A percentile compares a stretch with the other conserved stretches of the same genome.
Evolutionary conservation across 2,329 filamentous ascomycete species (phyloP).

Genomic region (Calonectria montana): DNA sequence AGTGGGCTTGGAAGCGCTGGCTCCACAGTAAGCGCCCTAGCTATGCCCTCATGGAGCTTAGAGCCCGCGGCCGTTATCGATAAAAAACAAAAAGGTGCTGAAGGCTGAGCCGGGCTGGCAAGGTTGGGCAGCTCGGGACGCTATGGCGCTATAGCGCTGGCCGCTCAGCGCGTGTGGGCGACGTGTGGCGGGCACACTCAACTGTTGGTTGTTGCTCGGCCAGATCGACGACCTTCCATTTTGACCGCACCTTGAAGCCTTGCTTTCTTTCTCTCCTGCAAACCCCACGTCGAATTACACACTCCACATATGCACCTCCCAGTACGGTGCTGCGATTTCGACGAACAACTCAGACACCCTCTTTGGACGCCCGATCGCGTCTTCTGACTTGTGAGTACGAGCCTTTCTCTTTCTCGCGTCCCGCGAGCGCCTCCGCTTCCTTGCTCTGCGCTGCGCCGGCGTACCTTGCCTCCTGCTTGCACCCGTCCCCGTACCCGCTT

Average conservation of each 20-base stretch:
- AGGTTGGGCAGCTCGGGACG: constrained; percentile 8
- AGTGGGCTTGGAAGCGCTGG: not conserved
- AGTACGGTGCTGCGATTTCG: constrained; percentile 39
- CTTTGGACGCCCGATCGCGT: constrained; percentile 29
- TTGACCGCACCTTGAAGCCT: constrained; percentile 31
- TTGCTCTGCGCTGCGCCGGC: constrained; percentile 8
- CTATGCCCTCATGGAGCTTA: constrained; percentile 8
- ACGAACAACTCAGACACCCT: constrained; percentile 49
- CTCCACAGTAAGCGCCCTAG: constrained; percentile 4
- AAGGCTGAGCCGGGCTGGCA: constrained; percentile 5
- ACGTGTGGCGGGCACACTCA: constrained; percentile 5
- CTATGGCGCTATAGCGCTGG: constrained; percentile 12
- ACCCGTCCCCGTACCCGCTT: constrained; percentile 17
- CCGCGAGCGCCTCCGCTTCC: not conserved
- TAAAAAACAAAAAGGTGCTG: constrained; percentile 9
- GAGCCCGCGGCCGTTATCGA: constrained; percentile 20
- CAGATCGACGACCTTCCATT: constrained; percentile 25
- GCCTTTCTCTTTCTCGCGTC: not conserved
- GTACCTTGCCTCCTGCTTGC: constrained; percentile 8
- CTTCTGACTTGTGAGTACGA: constrained; percentile 21
- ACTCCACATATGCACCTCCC: constrained; percentile 45
- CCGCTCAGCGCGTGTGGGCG: not conserved
- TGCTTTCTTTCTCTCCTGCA: constrained; percentile 46
- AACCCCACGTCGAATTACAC: constrained; percentile 50
- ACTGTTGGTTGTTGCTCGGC: constrained; percentile 20